Conservation (phyloP, 208 protist genomes). For the Jaenimonas drosophilae region DNA sequence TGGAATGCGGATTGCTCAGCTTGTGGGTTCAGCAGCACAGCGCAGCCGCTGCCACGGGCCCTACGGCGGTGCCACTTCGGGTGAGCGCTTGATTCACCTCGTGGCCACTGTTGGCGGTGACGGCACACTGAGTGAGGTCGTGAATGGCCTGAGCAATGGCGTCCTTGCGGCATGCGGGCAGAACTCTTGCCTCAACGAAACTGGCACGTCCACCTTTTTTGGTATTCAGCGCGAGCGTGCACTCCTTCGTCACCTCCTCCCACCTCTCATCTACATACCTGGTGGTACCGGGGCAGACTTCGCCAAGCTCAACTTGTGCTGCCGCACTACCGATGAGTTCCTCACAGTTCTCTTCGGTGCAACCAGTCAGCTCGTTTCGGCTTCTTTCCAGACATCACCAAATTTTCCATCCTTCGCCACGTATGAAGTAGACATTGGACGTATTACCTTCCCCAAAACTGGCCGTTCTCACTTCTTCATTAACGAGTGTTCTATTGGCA, state of each 20-base stretch:
- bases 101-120: constrained; percentile 64
- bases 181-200: constrained; percentile 4
- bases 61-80: too few relatives aligned
- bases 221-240: constrained; percentile 27
- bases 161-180: constrained; percentile 13
- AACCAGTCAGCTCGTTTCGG: not conserved
- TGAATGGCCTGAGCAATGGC: constrained; percentile 60
- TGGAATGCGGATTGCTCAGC: too few relatives aligned
- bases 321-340: constrained; percentile 21
- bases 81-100: too few relatives aligned
- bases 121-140: constrained; percentile 68
- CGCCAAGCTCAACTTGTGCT: constrained; percentile 55
- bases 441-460: constrained; percentile 60
- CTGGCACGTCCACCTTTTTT: not conserved
- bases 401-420: constrained; percentile 12
- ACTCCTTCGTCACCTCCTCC: constrained; percentile 49
- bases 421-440: constrained; percentile 52
- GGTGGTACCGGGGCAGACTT: constrained; percentile 71
- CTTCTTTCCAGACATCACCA: too few relatives aligned
- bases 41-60: too few relatives aligned
- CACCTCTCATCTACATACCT: constrained; percentile 48
- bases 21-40: too few relatives aligned
- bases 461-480: constrained; percentile 59
- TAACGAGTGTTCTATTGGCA: constrained; percentile 71
- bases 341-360: constrained; percentile 12